Evolutionary conservation across 192 early-diverging fungal species (phyloP), one percentile per base, ranked within the genome.

Genomic region (Coemansia sp.): DNA sequence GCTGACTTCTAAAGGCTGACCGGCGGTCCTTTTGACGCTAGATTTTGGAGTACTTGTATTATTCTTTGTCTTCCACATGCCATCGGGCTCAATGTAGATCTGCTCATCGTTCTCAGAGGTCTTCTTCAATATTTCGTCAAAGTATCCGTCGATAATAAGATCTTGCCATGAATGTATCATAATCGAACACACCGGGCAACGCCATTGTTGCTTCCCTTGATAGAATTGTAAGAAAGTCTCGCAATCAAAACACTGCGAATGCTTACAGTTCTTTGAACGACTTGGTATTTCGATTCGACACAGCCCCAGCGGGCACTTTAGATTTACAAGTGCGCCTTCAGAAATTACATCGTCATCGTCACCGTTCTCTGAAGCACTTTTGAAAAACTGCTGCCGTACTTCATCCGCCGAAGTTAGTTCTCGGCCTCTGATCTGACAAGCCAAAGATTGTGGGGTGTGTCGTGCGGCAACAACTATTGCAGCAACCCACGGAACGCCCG

Each of bases 211-310:
- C 1, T 82, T 79, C 49, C 84, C 84, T 52, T 87, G 84, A 49
- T 91, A 92, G 65, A 94, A 81, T 49, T 84, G 73, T 44, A 94
- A 75, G 61, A 88, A 93, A 1, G 85, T 87, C 6, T 77, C 83
- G 14, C 78, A 83, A 58, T 94, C 93, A 75, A 92, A 94, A 69
- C 93, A 94, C 68, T 94, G 91, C n/a, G 89, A 53, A 65, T 94
- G 93, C 34, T 84, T 62, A 62, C 93, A 94, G 8, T 72, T 65
- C 14, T 56, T 70, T 1, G 89, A 84, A 27, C 89, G 84, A 6
- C 73, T 78, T 0, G 93, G 91, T 19, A 78, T 67, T 0, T 56
- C 73, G 38, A 94, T 92, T 7, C 90, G 85, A 16, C 82, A 84
- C 30, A 86, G 84, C 10, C 89, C 81, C 69, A 92, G 84, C 16